Evolutionary conservation across 169 alveolate species (phyloP).

Genomic region (Neospora caninum): DNA sequence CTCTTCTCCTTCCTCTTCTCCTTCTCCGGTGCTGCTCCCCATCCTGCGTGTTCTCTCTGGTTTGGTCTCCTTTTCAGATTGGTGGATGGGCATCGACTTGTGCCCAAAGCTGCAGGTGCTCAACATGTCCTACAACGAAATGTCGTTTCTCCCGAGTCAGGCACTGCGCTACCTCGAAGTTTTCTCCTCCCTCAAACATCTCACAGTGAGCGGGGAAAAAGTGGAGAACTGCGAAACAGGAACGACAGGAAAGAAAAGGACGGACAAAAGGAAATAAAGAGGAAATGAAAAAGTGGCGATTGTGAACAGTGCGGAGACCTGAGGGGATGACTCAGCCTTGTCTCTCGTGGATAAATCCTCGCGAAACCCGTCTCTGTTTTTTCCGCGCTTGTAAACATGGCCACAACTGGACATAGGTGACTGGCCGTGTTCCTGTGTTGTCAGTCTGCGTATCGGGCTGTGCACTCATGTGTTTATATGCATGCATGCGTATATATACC

Average conservation of each 20-base stretch:
- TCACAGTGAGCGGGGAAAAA: not conserved
- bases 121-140: conserved; percentile 49
- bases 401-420: no score
- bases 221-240: not conserved
- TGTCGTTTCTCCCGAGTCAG: conserved; percentile 41
- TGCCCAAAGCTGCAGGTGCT: conserved; percentile 48
- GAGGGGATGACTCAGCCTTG: no score
- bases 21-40: not conserved
- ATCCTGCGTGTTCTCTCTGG: not conserved
- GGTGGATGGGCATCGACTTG: conserved; percentile 32
- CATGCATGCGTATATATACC: not conserved
- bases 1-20: not conserved
- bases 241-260: not conserved
- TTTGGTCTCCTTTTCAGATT: not conserved
- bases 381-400: no score
- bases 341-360: no score
- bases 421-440: not conserved
- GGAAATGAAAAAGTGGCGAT: no score
- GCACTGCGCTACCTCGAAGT: conserved; percentile 25
- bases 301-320: no score
- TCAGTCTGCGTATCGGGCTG: not conserved
- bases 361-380: no score
- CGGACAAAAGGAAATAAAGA: no score
- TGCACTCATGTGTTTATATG: no score
- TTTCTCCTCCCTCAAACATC: conserved; percentile 31